Evolutionary conservation across 2,329 filamentous ascomycete species (phyloP), one percentile per base, ranked within the genome.

Genomic region (Aureobasidium melanogenum): DNA sequence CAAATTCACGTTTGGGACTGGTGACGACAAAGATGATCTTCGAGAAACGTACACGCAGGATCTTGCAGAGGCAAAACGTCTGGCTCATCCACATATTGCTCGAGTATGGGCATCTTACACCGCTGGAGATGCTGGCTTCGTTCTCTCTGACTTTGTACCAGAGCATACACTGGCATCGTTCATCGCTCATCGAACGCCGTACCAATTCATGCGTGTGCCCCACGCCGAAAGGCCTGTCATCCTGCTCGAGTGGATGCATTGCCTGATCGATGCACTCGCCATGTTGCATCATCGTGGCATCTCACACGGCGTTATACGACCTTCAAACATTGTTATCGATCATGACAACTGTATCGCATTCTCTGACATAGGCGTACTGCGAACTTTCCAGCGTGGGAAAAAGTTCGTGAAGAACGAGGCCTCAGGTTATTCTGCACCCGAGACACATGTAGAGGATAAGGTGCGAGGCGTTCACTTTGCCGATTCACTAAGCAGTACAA

Each of bases 191-290:
- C 71, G 78, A 4, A 82, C 82, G 5, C 85, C 87, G 2, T 75
- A 80, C 24, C 80, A 82, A 24, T 80, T 87, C 70, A 86, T 87
- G 67, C 82, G 80, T 57, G 71, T 89, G 12, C 67, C 82, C 3
- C 88, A 88, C 69, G 76, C 78, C 55, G 79, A 82, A 43, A 79
- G 86, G 28, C 79, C 85, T 36, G 75, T 78, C 48, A 74, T 87
- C 17, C 71, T 90, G 5, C 77, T 89, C 69, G 86, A 88, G 70
- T 91, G 88, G 88, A 82, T 91, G 67, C 84, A 88, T 68, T 91
- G 88, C 69, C 78, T 91, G 4, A 79, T 82, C 43, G 86, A 89
- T 69, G 85, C 87, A 1, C 69, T 91, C 17, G 83, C 85, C 58
- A 88, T 82, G 64, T 74, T 91, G 2, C 88, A 91, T 69, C 80